Conservation (phyloP, 164 flowering plant genomes). For the Santalum album region DNA sequence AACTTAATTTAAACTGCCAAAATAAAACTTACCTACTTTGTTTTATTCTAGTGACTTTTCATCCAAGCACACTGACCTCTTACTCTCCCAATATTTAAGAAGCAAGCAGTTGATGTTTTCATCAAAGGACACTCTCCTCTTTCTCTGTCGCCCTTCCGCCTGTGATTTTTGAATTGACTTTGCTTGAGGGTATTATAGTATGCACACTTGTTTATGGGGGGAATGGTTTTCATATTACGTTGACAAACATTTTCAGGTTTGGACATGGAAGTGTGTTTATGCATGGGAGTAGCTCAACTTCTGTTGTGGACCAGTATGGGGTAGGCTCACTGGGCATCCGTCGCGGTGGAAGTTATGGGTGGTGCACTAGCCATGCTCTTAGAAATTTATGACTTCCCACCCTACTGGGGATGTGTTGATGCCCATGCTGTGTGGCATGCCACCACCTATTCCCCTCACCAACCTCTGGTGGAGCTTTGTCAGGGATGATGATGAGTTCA, state of each 20-base stretch:
- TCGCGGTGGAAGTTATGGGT: conserved; percentile 77
- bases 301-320: conserved; percentile 79
- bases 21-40: no score
- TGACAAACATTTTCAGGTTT: conserved; percentile 38
- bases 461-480: conserved; percentile 88
- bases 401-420: conserved; percentile 62
- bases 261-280: conserved; percentile 62
- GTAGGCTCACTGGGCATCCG: conserved; percentile 53
- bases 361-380: conserved; percentile 56
- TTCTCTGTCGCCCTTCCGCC: no score
- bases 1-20: no score
- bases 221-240: not conserved
- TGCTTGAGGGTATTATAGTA: no score
- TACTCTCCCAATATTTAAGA: no score
- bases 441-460: conserved; percentile 53
- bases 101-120: no score
- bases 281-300: conserved; percentile 54
- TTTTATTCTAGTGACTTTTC: no score
- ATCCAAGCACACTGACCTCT: no score
- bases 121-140: no score
- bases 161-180: no score
- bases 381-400: conserved; percentile 76
- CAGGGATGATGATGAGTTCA: conserved; percentile 69
- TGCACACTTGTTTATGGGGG: not conserved
- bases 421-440: conserved; percentile 91